phyloP scores from a whole-genome alignment of 352 stramenopile species.

The Pythium insidiosum region DNA sequence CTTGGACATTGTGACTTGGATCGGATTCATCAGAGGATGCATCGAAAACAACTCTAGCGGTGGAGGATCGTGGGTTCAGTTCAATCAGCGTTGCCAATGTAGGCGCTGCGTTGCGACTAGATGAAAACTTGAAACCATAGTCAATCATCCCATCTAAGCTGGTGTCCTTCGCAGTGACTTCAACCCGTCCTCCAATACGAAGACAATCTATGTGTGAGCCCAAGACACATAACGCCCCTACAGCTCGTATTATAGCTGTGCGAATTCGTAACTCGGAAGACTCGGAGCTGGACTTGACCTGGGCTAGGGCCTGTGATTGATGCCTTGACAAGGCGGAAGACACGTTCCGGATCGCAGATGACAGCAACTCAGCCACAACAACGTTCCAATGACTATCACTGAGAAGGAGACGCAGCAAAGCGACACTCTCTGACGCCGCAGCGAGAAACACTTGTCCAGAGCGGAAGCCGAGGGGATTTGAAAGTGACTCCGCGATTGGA shows the following conservation, averaged over 20 bases:
- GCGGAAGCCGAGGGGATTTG: constrained; percentile 71
- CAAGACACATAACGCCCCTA: constrained; percentile 75
- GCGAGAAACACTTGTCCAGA: constrained; percentile 76
- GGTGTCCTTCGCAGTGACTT: constrained; percentile 42
- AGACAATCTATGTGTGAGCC: constrained; percentile 81
- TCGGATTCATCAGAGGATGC: constrained; percentile 57
- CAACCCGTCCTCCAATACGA: constrained; percentile 69
- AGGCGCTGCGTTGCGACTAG: constrained; percentile 19
- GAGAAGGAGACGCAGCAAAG: constrained; percentile 60
- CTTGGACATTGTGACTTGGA: constrained; percentile 77
- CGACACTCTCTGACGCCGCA: constrained; percentile 76
- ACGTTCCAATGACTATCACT: constrained; percentile 56
- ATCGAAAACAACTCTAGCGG: constrained; percentile 76
- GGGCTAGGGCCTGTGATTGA: background rate
- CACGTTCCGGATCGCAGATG: constrained; percentile 65
- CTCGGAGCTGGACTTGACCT: background rate
- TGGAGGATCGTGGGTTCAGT: constrained; percentile 48
- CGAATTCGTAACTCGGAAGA: constrained; percentile 59
- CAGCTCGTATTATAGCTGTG: constrained; percentile 68
- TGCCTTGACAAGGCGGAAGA: constrained; percentile 35
- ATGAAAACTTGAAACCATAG: constrained; percentile 49
- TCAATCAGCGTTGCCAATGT: constrained; percentile 71
- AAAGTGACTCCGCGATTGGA: constrained; percentile 60
- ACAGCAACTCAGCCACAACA: constrained; percentile 58
- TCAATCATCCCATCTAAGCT: constrained; percentile 23